Evolutionary conservation across 2,329 filamentous ascomycete genomes (phyloP).

Genomic region (Elsinoe fawcettii): DNA sequence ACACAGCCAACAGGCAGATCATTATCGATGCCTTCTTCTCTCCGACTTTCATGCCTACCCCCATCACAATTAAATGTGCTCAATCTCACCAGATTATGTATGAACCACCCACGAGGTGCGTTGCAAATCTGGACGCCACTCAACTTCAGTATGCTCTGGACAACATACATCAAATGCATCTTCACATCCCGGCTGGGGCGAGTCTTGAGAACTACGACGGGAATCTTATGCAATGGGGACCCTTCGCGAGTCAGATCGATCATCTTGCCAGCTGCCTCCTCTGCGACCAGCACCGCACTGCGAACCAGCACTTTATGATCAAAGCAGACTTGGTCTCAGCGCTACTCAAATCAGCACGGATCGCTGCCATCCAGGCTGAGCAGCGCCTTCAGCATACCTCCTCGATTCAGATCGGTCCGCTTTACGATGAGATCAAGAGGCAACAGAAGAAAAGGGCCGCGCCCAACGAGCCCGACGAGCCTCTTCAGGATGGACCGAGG

Average conservation of each 20-base stretch:
- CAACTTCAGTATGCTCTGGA: background rate
- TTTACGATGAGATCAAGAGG: background rate
- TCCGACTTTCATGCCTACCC: background rate
- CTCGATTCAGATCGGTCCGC: background rate
- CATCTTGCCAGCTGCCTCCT: conserved; percentile 1
- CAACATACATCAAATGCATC: background rate
- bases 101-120: background rate
- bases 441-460: background rate
- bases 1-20: conserved; percentile 7
- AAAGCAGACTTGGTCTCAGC: background rate
- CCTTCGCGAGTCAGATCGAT: background rate
- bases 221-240: background rate
- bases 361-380: background rate
- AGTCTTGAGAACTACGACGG: background rate
- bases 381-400: background rate
- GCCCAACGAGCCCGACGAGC: background rate
- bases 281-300: conserved; percentile 1
- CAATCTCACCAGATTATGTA: background rate
- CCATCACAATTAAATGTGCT: background rate
- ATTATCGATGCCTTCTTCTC: conserved; percentile 1
- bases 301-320: background rate
- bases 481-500: background rate
- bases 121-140: background rate
- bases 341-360: background rate
- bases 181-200: background rate